Conservation (phyloP, 345 rosid genomes). For the Hibiscus syriacus region DNA sequence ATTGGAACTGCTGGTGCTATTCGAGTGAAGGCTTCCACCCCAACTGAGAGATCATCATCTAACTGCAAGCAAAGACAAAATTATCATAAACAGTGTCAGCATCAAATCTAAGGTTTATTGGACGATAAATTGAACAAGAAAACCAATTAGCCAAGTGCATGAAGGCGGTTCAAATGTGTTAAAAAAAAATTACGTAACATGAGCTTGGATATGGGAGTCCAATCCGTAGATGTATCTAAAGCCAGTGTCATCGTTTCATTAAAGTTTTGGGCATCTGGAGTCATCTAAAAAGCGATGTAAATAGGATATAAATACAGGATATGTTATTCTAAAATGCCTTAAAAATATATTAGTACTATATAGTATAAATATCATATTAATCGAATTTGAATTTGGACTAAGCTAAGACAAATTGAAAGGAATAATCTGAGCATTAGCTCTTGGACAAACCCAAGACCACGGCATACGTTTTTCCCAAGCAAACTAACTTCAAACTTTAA, state of each 20-base stretch:
- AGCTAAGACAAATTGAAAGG: not conserved
- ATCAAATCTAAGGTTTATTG: not conserved
- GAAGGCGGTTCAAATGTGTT: not conserved
- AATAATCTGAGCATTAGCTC: not conserved
- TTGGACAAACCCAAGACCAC: not conserved
- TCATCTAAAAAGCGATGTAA: not conserved
- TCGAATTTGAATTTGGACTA: not conserved
- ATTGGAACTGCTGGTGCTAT: too few relatives aligned
- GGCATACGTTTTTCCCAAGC: not conserved
- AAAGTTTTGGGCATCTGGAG: not conserved
- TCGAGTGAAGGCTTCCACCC: too few relatives aligned
- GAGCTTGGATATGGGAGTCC: not conserved
- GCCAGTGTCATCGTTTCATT: not conserved
- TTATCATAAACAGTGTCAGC: not conserved
- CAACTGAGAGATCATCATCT: slow-evolving; percentile 62
- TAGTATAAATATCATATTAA: not conserved
- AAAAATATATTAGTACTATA: not conserved
- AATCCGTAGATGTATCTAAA: not conserved
- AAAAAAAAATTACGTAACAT: not conserved
- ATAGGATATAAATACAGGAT: not conserved
- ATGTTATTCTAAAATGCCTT: not conserved
- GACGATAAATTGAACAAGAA: not conserved
- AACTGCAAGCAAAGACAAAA: slow-evolving; percentile 39
- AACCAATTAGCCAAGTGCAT: not conserved
- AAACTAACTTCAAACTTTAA: not conserved